A percentile compares a stretch with the other conserved stretches of the same genome.
Evolutionary conservation across 192 early-diverging fungal genomes (phyloP).

Genomic region (Gigaspora rosea): DNA sequence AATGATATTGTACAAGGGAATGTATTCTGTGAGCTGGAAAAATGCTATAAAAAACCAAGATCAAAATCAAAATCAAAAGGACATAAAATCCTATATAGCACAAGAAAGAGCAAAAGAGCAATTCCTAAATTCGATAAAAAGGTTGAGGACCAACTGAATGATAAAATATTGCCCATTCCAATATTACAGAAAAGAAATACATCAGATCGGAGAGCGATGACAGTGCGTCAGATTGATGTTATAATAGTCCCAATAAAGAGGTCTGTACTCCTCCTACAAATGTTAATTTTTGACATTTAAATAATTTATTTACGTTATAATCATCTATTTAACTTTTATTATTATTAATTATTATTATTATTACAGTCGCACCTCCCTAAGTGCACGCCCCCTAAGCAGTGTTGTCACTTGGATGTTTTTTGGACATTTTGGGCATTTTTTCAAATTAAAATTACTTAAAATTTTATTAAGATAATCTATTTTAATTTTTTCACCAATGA

Average conservation of each 20-base stretch:
- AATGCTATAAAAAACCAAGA: constrained; percentile 19
- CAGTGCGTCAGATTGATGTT: neutral
- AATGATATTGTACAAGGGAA: constrained; percentile 17
- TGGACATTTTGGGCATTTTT: too few species aligned
- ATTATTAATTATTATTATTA: too few species aligned
- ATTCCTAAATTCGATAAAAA: constrained; percentile 6
- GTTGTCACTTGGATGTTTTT: too few species aligned
- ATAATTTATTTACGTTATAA: too few species aligned
- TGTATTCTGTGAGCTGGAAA: constrained; percentile 31
- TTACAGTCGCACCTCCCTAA: too few species aligned
- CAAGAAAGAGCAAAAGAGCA: constrained; percentile 12
- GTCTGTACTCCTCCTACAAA: neutral
- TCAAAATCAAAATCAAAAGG: constrained; percentile 14
- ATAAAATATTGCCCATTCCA: neutral
- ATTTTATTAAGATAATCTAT: too few species aligned
- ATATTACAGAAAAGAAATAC: constrained; percentile 1
- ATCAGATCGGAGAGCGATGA: neutral
- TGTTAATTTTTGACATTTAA: too few species aligned
- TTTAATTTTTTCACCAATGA: too few species aligned
- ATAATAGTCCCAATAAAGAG: neutral
- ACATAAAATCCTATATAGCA: neutral
- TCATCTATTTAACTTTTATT: too few species aligned
- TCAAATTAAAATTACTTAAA: too few species aligned
- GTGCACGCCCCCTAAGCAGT: too few species aligned
- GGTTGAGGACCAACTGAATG: neutral